Percentiles rank a stretch among this genome's conserved stretches.
Conservation (phyloP, 768 basidiomycete genomes). For the Strobilomyces dryophilus region DNA sequence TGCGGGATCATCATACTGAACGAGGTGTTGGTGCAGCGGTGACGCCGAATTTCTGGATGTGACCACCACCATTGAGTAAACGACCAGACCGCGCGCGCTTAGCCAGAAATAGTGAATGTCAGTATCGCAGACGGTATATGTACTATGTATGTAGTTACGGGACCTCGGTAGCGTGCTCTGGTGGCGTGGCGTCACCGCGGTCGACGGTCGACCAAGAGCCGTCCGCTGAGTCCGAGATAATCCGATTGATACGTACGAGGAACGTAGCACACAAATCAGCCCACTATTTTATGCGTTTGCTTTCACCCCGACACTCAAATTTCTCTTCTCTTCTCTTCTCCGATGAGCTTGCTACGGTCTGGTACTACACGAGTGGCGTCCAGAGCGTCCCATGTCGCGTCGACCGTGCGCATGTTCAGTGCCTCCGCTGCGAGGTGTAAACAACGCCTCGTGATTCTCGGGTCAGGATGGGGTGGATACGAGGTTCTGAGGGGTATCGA, state of each 20-base stretch:
- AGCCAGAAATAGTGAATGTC: too few relatives aligned
- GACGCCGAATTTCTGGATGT: too few relatives aligned
- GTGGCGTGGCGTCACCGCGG: slow-evolving; percentile 6
- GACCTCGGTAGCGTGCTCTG: too few relatives aligned
- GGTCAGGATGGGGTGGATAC: slow-evolving; percentile 79
- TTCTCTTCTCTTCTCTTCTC: background rate
- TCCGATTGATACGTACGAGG: background rate
- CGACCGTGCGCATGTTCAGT: slow-evolving; percentile 34
- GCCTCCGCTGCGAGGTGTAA: slow-evolving; percentile 33
- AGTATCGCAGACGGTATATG: too few relatives aligned
- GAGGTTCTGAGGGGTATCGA: slow-evolving; percentile 62
- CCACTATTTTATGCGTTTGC: background rate
- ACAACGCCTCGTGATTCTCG: slow-evolving; percentile 58
- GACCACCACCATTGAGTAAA: too few relatives aligned
- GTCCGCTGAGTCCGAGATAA: slow-evolving; percentile 13
- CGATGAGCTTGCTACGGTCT: slow-evolving; percentile 16
- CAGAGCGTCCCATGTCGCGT: background rate
- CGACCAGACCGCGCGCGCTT: too few relatives aligned
- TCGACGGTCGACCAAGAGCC: background rate
- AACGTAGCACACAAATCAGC: background rate
- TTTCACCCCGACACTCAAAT: background rate
- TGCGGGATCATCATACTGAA: too few relatives aligned
- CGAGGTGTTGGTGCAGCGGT: too few relatives aligned
- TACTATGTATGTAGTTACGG: too few relatives aligned
- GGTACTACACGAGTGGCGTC: slow-evolving; percentile 1